A percentile compares a stretch with the other conserved stretches of the same genome.
phyloP scores from a whole-genome alignment of 331 rosid species.

The Cydonia oblonga region DNA sequence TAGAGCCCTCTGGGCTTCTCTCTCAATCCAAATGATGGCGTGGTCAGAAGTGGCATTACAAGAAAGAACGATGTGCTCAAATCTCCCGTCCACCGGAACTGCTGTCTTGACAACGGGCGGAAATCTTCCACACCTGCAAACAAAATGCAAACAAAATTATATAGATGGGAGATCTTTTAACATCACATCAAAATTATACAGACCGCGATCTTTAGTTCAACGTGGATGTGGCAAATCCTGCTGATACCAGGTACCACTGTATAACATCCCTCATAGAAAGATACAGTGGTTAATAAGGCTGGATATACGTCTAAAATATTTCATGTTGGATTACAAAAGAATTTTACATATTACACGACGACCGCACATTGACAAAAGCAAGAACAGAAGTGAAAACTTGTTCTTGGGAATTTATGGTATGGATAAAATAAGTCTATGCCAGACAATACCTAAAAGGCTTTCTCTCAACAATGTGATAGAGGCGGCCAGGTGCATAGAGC shows the following conservation, averaged over 20 bases:
- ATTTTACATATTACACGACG: too few species aligned
- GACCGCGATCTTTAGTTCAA: neutral
- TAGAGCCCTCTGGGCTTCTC: constrained; percentile 74
- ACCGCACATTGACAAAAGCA: neutral
- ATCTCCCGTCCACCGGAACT: constrained; percentile 92
- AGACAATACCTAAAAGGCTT: constrained; percentile 62
- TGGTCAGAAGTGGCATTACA: constrained; percentile 91
- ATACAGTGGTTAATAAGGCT: neutral
- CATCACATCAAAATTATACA: too few species aligned
- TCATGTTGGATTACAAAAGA: neutral
- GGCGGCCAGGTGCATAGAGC: constrained; percentile 93
- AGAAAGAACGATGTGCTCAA: constrained; percentile 85
- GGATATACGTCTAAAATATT: neutral
- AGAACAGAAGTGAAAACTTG: neutral
- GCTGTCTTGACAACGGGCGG: constrained; percentile 88
- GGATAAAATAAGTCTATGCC: too few species aligned
- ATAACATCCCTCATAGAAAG: neutral
- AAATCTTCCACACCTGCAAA: constrained; percentile 65
- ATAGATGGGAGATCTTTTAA: neutral
- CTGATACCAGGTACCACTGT: neutral
- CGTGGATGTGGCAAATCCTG: neutral
- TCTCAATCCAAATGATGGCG: constrained; percentile 85
- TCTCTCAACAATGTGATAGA: constrained; percentile 90
- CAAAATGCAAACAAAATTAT: constrained; percentile 16
- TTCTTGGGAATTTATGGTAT: neutral